Percentiles rank a stretch among this genome's conserved stretches.
Conservation (phyloP, 2,329 filamentous ascomycete species). For the Beauveria rudraprayagi region DNA sequence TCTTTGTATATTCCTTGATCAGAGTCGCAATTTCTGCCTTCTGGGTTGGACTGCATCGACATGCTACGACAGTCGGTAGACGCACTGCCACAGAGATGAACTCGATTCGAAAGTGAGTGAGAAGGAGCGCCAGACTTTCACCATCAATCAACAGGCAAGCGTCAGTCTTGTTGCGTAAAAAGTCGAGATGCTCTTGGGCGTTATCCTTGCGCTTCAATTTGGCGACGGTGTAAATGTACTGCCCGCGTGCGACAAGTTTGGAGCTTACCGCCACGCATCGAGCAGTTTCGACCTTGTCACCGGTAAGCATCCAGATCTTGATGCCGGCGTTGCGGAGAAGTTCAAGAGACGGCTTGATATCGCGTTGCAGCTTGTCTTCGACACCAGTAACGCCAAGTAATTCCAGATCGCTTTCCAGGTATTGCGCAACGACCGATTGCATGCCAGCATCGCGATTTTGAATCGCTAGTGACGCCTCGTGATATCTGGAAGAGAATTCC, state of each 20-base stretch:
- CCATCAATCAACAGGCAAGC: conserved; percentile 88
- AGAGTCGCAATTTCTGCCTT: conserved; percentile 90
- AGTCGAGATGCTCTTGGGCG: conserved; percentile 81
- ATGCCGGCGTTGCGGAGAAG: conserved; percentile 93
- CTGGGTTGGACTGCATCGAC: conserved; percentile 91
- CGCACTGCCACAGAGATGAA: conserved; percentile 86
- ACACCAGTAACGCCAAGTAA: conserved; percentile 95
- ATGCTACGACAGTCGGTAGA: conserved; percentile 88
- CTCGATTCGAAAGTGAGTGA: conserved; percentile 71
- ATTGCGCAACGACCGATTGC: conserved; percentile 68
- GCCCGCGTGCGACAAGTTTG: conserved; percentile 85
- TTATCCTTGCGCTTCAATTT: conserved; percentile 77
- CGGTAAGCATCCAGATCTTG: conserved; percentile 99
- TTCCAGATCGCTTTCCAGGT: conserved; percentile 82
- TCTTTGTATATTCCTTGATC: conserved; percentile 86
- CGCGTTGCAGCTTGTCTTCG: conserved; percentile 90
- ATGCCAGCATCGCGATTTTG: conserved; percentile 74
- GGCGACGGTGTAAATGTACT: conserved; percentile 90
- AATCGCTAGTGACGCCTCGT: conserved; percentile 73
- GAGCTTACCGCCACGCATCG: conserved; percentile 92
- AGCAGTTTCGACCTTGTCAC: conserved; percentile 96
- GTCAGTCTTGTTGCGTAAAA: conserved; percentile 80
- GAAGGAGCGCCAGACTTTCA: conserved; percentile 76
- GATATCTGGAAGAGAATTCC: conserved; percentile 67
- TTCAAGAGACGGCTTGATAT: conserved; percentile 93